phyloP scores from a whole-genome alignment of 495 filamentous ascomycete species.

The Evernia prunastri region DNA sequence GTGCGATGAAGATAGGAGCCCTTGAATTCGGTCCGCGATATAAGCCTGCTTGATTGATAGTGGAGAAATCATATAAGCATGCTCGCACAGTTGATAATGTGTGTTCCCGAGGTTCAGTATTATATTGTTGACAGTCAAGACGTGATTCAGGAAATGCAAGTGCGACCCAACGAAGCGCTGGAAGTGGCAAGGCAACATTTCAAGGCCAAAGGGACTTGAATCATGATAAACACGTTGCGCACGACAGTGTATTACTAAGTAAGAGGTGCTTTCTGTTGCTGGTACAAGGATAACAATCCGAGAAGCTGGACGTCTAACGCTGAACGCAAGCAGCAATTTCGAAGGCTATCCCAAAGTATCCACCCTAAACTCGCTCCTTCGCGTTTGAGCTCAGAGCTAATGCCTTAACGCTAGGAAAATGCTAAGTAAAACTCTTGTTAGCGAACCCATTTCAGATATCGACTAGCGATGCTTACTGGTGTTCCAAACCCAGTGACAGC shows the following conservation, averaged over 20 bases:
- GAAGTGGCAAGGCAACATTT: neutral
- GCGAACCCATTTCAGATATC: neutral
- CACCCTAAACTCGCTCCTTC: neutral
- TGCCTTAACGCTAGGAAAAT: slow-evolving; percentile 19
- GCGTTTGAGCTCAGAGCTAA: slow-evolving; percentile 12
- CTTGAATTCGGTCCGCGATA: neutral
- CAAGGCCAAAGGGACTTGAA: neutral
- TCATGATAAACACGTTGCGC: neutral
- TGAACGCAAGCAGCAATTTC: neutral
- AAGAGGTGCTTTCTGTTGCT: neutral
- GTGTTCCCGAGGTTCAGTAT: neutral
- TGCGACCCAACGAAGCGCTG: neutral
- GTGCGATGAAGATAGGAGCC: neutral
- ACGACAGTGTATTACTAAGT: neutral
- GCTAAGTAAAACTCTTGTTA: slow-evolving; percentile 8
- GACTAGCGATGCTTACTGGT: slow-evolving; percentile 32
- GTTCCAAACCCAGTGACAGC: slow-evolving; percentile 55
- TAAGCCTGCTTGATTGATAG: neutral
- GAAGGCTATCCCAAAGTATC: neutral
- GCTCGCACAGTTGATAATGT: neutral
- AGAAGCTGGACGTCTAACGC: neutral
- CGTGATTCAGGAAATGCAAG: neutral
- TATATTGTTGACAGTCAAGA: neutral
- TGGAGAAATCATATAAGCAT: neutral
- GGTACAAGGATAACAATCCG: neutral